Evolutionary conservation across 345 rosid species (phyloP).

Genomic region (Arabidopsis suecica): DNA sequence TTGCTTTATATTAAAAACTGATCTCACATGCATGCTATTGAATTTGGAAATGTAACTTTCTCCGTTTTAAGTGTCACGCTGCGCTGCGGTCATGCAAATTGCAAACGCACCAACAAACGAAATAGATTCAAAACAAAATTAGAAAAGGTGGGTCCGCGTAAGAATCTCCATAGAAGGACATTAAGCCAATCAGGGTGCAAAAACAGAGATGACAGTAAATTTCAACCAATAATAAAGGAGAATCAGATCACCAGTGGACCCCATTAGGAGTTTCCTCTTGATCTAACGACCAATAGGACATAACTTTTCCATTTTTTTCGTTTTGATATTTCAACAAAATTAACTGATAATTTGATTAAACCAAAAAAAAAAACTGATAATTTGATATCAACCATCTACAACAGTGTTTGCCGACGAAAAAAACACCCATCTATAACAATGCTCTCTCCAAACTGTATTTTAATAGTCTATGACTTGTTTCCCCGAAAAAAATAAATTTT

Average conservation of each 20-base stretch:
- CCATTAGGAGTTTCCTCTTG: conserved; percentile 14
- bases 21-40: background rate
- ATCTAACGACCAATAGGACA: background rate
- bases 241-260: conserved; percentile 42
- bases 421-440: background rate
- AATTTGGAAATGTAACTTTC: background rate
- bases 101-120: background rate
- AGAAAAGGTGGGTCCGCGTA: conserved; percentile 33
- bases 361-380: no score
- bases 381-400: background rate
- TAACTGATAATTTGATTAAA: no score
- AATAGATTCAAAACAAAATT: background rate
- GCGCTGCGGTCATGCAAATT: conserved; percentile 3
- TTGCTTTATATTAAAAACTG: background rate
- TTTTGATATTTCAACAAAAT: background rate
- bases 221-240: conserved; percentile 52
- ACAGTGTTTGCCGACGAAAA: background rate
- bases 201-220: conserved; percentile 40
- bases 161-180: conserved; percentile 47
- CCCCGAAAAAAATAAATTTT: background rate
- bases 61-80: background rate
- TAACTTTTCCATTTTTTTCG: background rate
- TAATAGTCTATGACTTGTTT: background rate
- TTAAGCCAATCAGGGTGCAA: conserved; percentile 49
- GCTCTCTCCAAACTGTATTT: background rate